Evolutionary conservation across 495 filamentous ascomycete genomes (phyloP), one percentile per base, ranked within the genome.

Genomic region (Zalerion maritima): DNA sequence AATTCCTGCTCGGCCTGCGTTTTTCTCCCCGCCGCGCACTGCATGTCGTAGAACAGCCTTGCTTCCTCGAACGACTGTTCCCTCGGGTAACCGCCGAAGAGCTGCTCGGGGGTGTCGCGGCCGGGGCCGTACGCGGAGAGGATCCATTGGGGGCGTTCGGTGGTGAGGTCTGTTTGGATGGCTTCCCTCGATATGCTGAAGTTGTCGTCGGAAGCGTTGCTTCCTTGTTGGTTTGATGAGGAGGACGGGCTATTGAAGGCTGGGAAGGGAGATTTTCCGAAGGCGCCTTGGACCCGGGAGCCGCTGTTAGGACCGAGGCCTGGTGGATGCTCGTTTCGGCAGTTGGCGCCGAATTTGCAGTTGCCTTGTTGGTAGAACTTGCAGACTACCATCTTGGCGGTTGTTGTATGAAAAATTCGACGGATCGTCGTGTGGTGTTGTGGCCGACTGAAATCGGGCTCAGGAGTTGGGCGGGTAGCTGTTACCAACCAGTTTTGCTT

Each of bases 51-150:
- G 13, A 70, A 64, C 9, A 85, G 28, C 30, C 82, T 67, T 28
- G 85, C 60, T 45, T 94, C 85, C 50, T 94, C 84, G 20, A 75
- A 73, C 42, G 81, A 87, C 40, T 81, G 73, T 50, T 94, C 85
- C 13, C 80, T 60, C n/a, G 66, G 59, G 24, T 64, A 62, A 4
- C 82, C 82, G 12, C 81, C 83, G 41, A 91, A 84, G 1, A 93
- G 60, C 46, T 85, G 81, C 8, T 68, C 66, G 1, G 84, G 84
- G 1, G 74, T 73, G 30, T 81, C 66, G 37, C 54, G 61, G 3
- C 69, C 73, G 1, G 85, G 82, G 4, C 69, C 77, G 50, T 86
- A 94, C 21, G 72, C 64, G 0, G 85, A 91, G n/a, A 92, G 66
- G 8, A 83, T 65, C 79, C 82, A 94, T 60, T 62, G 45, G 21